Conservation (phyloP, 1,139 yeast genomes). For the Trichomonascaceae sp. region DNA sequence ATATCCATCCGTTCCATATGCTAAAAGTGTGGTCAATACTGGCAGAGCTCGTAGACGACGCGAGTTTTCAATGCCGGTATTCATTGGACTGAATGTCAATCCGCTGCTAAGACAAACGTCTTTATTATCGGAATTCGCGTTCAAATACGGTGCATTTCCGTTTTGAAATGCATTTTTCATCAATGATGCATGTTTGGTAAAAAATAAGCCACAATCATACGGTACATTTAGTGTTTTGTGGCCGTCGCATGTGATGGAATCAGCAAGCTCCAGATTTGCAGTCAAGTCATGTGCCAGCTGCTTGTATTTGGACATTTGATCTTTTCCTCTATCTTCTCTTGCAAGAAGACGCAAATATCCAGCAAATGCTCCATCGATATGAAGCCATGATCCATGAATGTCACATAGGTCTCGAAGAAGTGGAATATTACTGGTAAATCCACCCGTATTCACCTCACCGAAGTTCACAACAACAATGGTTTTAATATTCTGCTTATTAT, state of each 20-base stretch:
- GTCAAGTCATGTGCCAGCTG: conserved; percentile 16
- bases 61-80: conserved; percentile 26
- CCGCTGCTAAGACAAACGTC: neutral
- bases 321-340: conserved; percentile 1
- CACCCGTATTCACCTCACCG: conserved; percentile 28
- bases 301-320: conserved; percentile 6
- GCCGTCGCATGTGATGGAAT: conserved; percentile 26
- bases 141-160: conserved; percentile 25
- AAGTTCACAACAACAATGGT: conserved; percentile 23
- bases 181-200: conserved; percentile 15
- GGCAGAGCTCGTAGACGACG: conserved; percentile 27
- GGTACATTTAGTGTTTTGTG: conserved; percentile 29
- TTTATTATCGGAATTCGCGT: conserved; percentile 2
- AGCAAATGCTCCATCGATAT: conserved; percentile 28
- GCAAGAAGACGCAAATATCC: conserved; percentile 19
- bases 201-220: conserved; percentile 26
- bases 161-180: conserved; percentile 21
- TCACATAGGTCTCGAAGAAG: conserved; percentile 22
- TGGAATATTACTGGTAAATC: conserved; percentile 18
- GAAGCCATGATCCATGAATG: conserved; percentile 26
- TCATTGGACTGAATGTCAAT: conserved; percentile 16
- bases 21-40: conserved; percentile 21
- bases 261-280: conserved; percentile 24
- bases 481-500: conserved; percentile 7
- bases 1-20: conserved; percentile 24